Base-by-base conservation (phyloP, 2,329 filamentous ascomycete species). In the Apiospora rasikravindrae region DNA sequence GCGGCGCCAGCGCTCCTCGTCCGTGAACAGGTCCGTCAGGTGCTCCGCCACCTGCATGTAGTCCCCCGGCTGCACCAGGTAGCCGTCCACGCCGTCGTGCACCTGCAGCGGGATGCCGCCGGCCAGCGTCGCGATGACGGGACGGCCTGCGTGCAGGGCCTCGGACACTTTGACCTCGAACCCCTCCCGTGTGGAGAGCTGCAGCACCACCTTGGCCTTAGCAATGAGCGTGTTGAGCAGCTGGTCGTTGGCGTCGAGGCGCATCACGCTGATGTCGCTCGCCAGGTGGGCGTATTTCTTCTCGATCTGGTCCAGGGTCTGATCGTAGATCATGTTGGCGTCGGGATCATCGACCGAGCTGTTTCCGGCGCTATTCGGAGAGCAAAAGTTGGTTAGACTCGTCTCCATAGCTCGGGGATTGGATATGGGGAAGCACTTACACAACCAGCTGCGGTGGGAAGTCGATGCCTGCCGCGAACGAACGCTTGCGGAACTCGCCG, bases 101-200 rank as follows among this genome's bases (percentile, higher is more conserved):
- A 96, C 88, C 80, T 96, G 94, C 5, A 96, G 85, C 0, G 93
- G 93, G 70, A 96, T 95, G 14, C 94, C 94, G n/a, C 94, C 94
- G 1, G 91, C 91, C 26, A 86, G 86, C 1, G 92, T 94, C 3
- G 92, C 93, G 74, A 96, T 94, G 77, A 95, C 88, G 0, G 94
- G 94, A 2, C 92, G 89, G 19, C 93, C 93, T 64, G 94, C 94
- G 78, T 95, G 93, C 29, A 96, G 86, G 0, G 93, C 93, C 82
- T 96, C 94, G 0, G 92, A 94, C 6, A 96, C 93, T 82, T 96
- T 96, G 77, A 96, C 92, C 81, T 96, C 94, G 77, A 96, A 96
- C 0, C 94, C 93, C 79, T 96, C 94, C 47, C 93, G 89, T 0
- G 92, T 95, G 2, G 93, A 95, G 7, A 96, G 89, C 81, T 96